Conservation (phyloP, 345 rosid genomes). For the Physaria fendleri region DNA sequence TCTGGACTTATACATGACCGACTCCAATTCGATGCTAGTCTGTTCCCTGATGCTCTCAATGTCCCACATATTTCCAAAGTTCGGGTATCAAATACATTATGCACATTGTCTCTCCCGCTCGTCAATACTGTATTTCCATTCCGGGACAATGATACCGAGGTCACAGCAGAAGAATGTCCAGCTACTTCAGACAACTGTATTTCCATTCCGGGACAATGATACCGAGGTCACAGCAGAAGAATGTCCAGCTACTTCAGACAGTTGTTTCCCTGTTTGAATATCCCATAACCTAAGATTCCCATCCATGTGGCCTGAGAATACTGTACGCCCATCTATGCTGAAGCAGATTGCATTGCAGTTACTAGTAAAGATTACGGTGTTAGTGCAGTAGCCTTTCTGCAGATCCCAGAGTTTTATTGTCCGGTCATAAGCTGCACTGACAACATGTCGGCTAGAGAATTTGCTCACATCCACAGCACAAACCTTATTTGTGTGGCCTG, state of each 20-base stretch:
- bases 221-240: slow-evolving; percentile 78
- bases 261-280: slow-evolving; percentile 74
- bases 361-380: slow-evolving; percentile 80
- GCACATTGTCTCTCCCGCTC: slow-evolving; percentile 91
- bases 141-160: slow-evolving; percentile 63
- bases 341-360: slow-evolving; percentile 84
- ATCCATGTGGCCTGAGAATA: slow-evolving; percentile 94
- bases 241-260: slow-evolving; percentile 87
- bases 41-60: slow-evolving; percentile 68
- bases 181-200: slow-evolving; percentile 78
- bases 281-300: slow-evolving; percentile 97
- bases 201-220: slow-evolving; percentile 62
- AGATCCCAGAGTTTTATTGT: slow-evolving; percentile 94
- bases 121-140: slow-evolving; percentile 76
- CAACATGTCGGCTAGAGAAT: slow-evolving; percentile 73
- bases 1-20: slow-evolving; percentile 91
- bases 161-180: slow-evolving; percentile 78
- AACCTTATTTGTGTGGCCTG: slow-evolving; percentile 84
- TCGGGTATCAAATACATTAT: slow-evolving; percentile 76
- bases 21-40: slow-evolving; percentile 93
- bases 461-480: slow-evolving; percentile 94
- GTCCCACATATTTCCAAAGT: slow-evolving; percentile 82
- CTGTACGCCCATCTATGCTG: slow-evolving; percentile 79
- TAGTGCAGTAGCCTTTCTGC: slow-evolving; percentile 92
- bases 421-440: slow-evolving; percentile 95